phyloP scores from a whole-genome alignment of 75 land plant genomes.

The Cupressus sempervirens region DNA sequence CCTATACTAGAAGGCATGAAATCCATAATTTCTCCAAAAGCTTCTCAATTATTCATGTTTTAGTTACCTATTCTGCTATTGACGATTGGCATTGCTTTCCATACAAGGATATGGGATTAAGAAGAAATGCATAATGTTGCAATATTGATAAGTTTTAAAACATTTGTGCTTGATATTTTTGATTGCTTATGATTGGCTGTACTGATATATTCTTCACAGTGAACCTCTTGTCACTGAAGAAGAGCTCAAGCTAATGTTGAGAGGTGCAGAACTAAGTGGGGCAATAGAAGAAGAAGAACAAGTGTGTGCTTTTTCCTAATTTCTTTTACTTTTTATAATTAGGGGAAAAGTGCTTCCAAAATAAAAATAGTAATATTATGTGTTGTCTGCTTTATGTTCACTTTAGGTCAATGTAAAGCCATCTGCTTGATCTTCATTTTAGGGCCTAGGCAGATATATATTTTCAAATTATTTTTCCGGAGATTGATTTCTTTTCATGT shows the following conservation, averaged over 20 bases:
- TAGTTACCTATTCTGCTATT: background rate
- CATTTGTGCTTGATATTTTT: background rate
- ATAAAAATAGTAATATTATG: background rate
- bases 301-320: slow-evolving; percentile 29
- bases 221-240: slow-evolving; percentile 98
- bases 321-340: background rate
- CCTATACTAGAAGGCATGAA: background rate
- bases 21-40: background rate
- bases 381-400: background rate
- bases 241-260: slow-evolving; percentile 87
- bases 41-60: background rate
- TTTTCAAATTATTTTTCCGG: background rate
- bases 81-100: background rate
- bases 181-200: background rate
- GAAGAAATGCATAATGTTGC: background rate
- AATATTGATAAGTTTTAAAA: background rate
- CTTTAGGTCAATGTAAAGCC: background rate
- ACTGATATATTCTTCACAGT: slow-evolving; percentile 26
- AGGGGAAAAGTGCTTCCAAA: slow-evolving; percentile 9
- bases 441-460: background rate
- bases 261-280: slow-evolving; percentile 95
- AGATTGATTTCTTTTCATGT: background rate
- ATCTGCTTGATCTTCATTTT: background rate
- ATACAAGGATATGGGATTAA: background rate
- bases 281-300: slow-evolving; percentile 99